These are phyloP conservation scores for Gentiana dahurica DNA, from an alignment of 257 asterid species.

Conservation along the genomic window DNA sequence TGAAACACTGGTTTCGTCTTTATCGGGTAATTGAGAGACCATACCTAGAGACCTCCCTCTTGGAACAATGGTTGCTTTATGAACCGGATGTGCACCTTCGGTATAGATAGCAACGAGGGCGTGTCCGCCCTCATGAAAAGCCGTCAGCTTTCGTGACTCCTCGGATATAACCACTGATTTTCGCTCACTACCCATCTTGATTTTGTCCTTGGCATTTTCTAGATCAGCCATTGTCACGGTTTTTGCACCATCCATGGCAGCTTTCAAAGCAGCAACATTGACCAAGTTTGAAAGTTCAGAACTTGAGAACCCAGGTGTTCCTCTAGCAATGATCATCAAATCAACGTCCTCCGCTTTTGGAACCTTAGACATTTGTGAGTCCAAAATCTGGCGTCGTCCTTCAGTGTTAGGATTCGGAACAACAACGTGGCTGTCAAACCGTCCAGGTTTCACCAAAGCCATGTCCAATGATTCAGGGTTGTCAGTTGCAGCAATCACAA, in stretches of 20 bases:
- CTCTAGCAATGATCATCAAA: constrained; percentile 70
- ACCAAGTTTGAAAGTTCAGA: constrained; percentile 90
- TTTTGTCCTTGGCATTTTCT: constrained; percentile 85
- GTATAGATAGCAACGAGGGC: too few relatives aligned
- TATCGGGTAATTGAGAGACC: too few relatives aligned
- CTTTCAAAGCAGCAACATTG: constrained; percentile 75
- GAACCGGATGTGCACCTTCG: too few relatives aligned
- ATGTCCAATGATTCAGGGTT: constrained; percentile 87
- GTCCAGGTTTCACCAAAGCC: constrained; percentile 91
- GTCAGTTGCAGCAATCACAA: constrained; percentile 90
- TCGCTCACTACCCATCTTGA: constrained; percentile 92
- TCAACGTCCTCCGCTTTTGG: too few relatives aligned
- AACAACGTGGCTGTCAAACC: constrained; percentile 84
- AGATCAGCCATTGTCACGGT: constrained; percentile 68
- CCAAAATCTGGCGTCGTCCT: constrained; percentile 91
- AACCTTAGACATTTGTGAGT: constrained; percentile 86
- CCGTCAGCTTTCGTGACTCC: constrained; percentile 62
- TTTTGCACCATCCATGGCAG: constrained; percentile 83
- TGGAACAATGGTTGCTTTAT: too few relatives aligned
- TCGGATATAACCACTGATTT: constrained; percentile 82
- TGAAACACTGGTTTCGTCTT: too few relatives aligned
- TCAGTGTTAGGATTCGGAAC: constrained; percentile 97
- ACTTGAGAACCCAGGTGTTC: constrained; percentile 92
- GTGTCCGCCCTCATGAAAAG: constrained; percentile 90
- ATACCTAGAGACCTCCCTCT: too few relatives aligned